phyloP scores from a whole-genome alignment of 805 yeast species.

The Saccharomycopsis olivae region DNA sequence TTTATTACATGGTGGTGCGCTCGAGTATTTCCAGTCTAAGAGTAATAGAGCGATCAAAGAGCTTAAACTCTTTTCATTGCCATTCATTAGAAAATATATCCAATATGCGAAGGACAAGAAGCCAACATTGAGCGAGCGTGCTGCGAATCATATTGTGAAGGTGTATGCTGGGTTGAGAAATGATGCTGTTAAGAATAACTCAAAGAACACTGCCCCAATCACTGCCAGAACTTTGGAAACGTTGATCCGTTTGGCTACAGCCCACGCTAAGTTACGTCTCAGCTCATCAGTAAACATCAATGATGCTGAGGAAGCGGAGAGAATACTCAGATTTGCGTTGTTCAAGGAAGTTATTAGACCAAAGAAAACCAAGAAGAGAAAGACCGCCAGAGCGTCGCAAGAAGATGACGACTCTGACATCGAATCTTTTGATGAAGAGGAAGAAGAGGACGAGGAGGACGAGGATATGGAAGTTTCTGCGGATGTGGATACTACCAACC shows the following conservation, averaged over 20 bases:
- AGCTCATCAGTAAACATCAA: slow-evolving; percentile 60
- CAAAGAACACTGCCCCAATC: slow-evolving; percentile 79
- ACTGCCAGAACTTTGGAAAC: slow-evolving; percentile 98
- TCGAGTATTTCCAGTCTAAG: slow-evolving; percentile 25
- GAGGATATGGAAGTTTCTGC: slow-evolving; percentile 3
- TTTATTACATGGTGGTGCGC: slow-evolving; percentile 71
- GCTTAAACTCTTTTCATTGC: slow-evolving; percentile 54
- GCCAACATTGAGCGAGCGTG: slow-evolving; percentile 70
- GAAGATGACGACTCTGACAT: slow-evolving; percentile 24
- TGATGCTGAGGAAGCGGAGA: slow-evolving; percentile 84
- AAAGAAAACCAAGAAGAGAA: slow-evolving; percentile 23
- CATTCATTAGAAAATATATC: slow-evolving; percentile 82
- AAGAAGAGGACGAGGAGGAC: slow-evolving; percentile 18
- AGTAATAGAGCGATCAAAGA: slow-evolving; percentile 26
- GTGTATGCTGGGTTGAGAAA: slow-evolving; percentile 78
- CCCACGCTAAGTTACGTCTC: slow-evolving; percentile 93
- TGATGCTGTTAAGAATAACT: slow-evolving; percentile 49
- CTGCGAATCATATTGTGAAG: slow-evolving; percentile 70
- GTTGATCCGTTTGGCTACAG: slow-evolving; percentile 85
- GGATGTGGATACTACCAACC: slow-evolving; percentile 11
- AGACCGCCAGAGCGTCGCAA: slow-evolving; percentile 20
- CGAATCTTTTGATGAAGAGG: slow-evolving; percentile 20
- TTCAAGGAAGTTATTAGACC: slow-evolving; percentile 59
- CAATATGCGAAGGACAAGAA: slow-evolving; percentile 88
- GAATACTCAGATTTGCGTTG: slow-evolving; percentile 72